Conservation (phyloP, 495 filamentous ascomycete genomes). For the Neohortaea acidophila region DNA sequence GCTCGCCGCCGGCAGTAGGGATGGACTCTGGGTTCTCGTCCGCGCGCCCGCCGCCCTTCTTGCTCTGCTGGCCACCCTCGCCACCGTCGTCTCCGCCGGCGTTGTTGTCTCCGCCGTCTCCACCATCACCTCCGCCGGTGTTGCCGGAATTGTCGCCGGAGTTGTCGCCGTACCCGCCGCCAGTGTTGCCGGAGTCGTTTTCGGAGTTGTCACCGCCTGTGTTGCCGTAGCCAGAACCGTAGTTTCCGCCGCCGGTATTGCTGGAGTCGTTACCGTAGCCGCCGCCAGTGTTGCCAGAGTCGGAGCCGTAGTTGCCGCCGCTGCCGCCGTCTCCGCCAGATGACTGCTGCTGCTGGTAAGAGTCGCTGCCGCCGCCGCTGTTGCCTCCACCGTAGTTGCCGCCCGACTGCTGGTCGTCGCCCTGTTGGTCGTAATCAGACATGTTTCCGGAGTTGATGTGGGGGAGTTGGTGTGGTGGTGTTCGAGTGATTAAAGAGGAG, state of each 20-base stretch:
- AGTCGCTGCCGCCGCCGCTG: too few species aligned
- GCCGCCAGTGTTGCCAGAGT: background rate
- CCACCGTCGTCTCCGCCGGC: background rate
- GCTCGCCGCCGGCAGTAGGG: constrained; percentile 14
- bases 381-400: too few species aligned
- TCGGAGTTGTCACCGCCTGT: background rate
- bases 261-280: background rate
- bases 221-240: too few species aligned
- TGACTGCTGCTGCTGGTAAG: too few species aligned
- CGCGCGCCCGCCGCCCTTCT: too few species aligned
- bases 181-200: background rate
- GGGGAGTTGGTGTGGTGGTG: too few species aligned
- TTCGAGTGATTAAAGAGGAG: too few species aligned
- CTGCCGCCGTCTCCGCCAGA: too few species aligned
- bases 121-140: background rate
- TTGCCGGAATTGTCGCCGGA: background rate
- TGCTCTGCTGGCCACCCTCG: background rate
- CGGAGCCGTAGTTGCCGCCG: background rate
- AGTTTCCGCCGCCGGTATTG: background rate
- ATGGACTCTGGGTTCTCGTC: constrained; percentile 9
- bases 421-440: too few species aligned
- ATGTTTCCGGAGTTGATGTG: too few species aligned
- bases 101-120: background rate
- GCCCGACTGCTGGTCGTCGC: too few species aligned
- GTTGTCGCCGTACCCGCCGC: background rate